These are phyloP conservation scores for Potentilla sterilis DNA, from an alignment of 306 rosid species.

Conservation along the genomic window DNA sequence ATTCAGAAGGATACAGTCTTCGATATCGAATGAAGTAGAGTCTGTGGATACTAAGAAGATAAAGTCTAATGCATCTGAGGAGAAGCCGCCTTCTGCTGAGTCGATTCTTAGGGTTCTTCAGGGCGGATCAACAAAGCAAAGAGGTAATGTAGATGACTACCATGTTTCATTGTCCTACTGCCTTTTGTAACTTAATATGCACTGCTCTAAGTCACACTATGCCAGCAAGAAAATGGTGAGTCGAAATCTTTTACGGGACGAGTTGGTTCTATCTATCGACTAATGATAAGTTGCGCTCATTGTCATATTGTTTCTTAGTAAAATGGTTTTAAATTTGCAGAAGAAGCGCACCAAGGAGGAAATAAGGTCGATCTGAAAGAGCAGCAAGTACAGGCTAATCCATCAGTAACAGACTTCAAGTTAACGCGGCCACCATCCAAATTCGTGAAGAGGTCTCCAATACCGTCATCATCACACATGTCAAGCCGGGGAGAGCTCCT, in stretches of 20 bases:
- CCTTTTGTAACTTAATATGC: background rate
- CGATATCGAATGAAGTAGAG: slow-evolving; percentile 37
- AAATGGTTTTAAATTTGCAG: slow-evolving; percentile 28
- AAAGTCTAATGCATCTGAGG: slow-evolving; percentile 15
- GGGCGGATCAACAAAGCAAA: slow-evolving; percentile 30
- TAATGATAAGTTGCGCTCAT: background rate
- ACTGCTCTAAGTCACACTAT: background rate
- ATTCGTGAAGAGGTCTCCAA: slow-evolving; percentile 56
- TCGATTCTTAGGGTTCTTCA: slow-evolving; percentile 42
- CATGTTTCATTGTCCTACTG: background rate
- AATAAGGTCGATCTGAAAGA: slow-evolving; percentile 17
- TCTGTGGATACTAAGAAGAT: slow-evolving; percentile 19
- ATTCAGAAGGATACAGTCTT: slow-evolving; percentile 42
- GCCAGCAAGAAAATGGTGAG: background rate
- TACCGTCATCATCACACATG: slow-evolving; percentile 34
- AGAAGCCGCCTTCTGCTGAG: slow-evolving; percentile 31
- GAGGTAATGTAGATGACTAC: slow-evolving; percentile 25
- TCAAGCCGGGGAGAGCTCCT: slow-evolving; percentile 2
- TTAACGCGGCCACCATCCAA: slow-evolving; percentile 43
- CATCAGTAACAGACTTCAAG: slow-evolving; percentile 22
- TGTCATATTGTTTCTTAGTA: background rate
- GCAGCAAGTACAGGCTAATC: slow-evolving; percentile 15
- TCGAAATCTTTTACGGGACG: background rate
- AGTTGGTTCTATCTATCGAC: background rate
- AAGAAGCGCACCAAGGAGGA: slow-evolving; percentile 12